Evolutionary conservation across 768 basidiomycete genomes (phyloP), one percentile per base, ranked within the genome.

Genomic region (Inosperma sp.): DNA sequence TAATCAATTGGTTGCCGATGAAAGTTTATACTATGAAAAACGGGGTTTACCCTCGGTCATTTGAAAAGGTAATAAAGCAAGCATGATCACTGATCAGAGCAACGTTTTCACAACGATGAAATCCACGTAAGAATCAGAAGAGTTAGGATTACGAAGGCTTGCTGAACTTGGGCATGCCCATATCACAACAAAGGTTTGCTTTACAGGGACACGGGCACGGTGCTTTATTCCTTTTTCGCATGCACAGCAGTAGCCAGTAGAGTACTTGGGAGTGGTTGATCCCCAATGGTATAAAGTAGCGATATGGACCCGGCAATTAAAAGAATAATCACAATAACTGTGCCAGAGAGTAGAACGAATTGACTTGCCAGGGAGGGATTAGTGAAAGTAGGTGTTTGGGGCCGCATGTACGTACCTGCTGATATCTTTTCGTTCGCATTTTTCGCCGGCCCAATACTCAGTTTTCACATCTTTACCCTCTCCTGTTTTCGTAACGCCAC

Each of bases 361-460:
- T 83, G 80, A 10, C 89, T 92, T 54, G 16, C 41, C 29, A 53
- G 5, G 4, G 50, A 53, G 19, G 35, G 46, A 10, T 36, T 17
- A 37, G 16, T 33, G 30, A 49, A 31, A 40, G 52, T 21, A 43
- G 21, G 36, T 16, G n/a, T 23, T 25, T 37, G 21, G 31, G 9
- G 34, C 25, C 35, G 43, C 19, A 19, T 36, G n/a, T 12, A 80
- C 86, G 54, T 60, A 89, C 89, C 80, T 81, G 73, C 86, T 90
- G 41, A 92, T 69, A 61, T 93, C 90, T 67, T 81, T 82, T 56
- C 82, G 77, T 72, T 91, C 82, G 57, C 90, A 93, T 55, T 73
- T 78, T 46, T 78, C 75, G 4, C 90, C 90, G 1, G 77, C 88
- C 89, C 90, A 93, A 26, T 65, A 68, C 54, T 83, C 77, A 3